These are phyloP conservation scores for Dendrobium chrysotoxum DNA, from an alignment of 106 monocot genomes.

Conservation along the genomic window DNA sequence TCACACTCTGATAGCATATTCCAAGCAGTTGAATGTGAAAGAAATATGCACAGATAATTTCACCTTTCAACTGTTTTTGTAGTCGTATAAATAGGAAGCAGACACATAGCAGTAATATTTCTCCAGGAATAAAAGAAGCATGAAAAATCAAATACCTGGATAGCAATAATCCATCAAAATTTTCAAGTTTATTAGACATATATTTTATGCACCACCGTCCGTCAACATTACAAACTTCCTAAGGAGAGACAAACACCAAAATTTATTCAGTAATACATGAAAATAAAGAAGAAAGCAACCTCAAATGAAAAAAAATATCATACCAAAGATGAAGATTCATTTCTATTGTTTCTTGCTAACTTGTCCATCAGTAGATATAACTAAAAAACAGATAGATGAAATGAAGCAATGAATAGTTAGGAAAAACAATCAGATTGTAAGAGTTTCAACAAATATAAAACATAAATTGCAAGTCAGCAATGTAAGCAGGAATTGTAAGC, in stretches of 20 bases:
- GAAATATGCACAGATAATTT: too few relatives aligned
- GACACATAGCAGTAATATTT: neutral
- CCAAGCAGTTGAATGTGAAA: too few relatives aligned
- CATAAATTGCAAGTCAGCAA: neutral
- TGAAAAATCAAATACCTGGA: slow-evolving; percentile 35
- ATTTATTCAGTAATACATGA: neutral
- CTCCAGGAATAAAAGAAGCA: neutral
- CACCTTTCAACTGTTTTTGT: too few relatives aligned
- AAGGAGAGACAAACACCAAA: slow-evolving; percentile 6
- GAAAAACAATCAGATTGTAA: neutral
- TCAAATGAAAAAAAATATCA: slow-evolving; percentile 5
- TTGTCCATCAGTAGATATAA: slow-evolving; percentile 70
- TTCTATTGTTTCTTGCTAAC: slow-evolving; percentile 28
- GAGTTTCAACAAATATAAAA: neutral
- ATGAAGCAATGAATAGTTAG: neutral
- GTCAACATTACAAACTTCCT: slow-evolving; percentile 61
- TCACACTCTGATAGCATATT: too few relatives aligned
- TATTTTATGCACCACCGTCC: slow-evolving; percentile 71
- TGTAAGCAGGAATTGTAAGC: too few relatives aligned
- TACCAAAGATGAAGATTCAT: slow-evolving; percentile 45
- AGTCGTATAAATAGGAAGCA: neutral
- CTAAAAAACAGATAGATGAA: slow-evolving; percentile 23
- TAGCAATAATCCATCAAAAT: slow-evolving; percentile 48
- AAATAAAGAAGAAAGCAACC: neutral
- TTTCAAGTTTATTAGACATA: slow-evolving; percentile 10